Evolutionary conservation across 2,329 filamentous ascomycete genomes (phyloP).

Genomic region (Juglanconis oblonga): DNA sequence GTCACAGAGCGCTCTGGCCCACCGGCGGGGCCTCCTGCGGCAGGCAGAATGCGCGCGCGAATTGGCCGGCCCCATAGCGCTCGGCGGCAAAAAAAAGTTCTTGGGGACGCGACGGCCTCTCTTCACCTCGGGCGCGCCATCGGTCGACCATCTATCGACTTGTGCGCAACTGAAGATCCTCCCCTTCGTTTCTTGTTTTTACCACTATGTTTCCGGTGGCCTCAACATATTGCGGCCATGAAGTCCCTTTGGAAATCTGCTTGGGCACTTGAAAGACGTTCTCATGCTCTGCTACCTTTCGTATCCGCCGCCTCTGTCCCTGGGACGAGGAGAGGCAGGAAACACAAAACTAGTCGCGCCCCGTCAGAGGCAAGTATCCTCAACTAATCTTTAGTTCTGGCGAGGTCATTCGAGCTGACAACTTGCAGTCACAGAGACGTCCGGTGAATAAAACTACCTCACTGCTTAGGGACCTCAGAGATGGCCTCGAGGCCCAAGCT

Average conservation of each 20-base stretch:
- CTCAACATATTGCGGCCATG: constrained; percentile 6
- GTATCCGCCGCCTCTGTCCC: background rate
- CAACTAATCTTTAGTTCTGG: no score
- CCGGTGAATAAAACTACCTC: no score
- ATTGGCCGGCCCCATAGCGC: background rate
- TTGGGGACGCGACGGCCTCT: background rate
- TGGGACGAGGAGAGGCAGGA: constrained; percentile 7
- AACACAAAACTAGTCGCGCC: constrained; percentile 25
- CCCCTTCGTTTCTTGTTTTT: background rate
- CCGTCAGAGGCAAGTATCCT: background rate
- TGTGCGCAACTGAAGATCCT: background rate
- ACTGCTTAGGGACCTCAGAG: constrained; percentile 17
- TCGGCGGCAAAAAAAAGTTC: constrained; percentile 16
- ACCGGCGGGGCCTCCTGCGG: background rate
- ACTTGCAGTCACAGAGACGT: background rate
- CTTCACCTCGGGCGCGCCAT: background rate
- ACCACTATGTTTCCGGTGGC: constrained; percentile 15
- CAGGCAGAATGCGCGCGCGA: background rate
- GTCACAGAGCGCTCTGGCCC: background rate
- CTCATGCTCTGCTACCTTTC: constrained; percentile 4
- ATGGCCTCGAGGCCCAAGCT: constrained; percentile 10
- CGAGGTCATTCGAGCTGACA: background rate
- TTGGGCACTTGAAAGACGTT: constrained; percentile 16
- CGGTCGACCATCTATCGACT: background rate
- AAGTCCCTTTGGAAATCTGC: constrained; percentile 16